Conservation (phyloP, 495 filamentous ascomycete species). For the Xylaria telfairii region DNA sequence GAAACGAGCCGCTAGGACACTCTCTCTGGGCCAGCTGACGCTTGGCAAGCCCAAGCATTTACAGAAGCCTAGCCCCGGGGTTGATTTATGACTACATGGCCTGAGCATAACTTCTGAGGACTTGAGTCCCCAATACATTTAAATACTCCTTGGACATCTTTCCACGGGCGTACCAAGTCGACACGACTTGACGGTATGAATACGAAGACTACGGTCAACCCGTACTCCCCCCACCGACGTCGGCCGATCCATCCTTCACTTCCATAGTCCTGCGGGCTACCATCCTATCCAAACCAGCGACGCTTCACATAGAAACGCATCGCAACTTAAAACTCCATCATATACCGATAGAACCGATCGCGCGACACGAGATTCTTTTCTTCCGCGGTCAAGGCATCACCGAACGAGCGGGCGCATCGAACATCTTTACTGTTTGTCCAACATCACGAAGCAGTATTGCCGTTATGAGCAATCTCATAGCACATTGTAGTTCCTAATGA, state of each 20-base stretch:
- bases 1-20: slow-evolving; percentile 52
- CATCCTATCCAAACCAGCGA: not conserved
- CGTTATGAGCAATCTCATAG: not conserved
- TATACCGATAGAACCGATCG: slow-evolving; percentile 1
- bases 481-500: slow-evolving; percentile 5
- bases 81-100: slow-evolving; percentile 42
- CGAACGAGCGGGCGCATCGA: not conserved
- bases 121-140: not conserved
- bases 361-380: not conserved
- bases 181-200: too few relatives aligned
- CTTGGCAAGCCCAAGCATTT: slow-evolving; percentile 40
- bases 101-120: slow-evolving; percentile 19
- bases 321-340: not conserved
- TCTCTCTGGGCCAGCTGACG: slow-evolving; percentile 59
- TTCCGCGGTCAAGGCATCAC: too few relatives aligned
- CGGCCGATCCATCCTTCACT: not conserved
- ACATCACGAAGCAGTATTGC: not conserved
- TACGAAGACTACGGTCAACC: too few relatives aligned
- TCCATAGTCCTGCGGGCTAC: not conserved
- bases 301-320: not conserved
- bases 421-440: not conserved
- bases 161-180: too few relatives aligned
- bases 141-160: not conserved
- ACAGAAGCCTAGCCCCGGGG: slow-evolving; percentile 23
- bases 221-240: not conserved